Base-by-base conservation (phyloP, 257 asterid genomes). In the Plectranthus barbatus region DNA sequence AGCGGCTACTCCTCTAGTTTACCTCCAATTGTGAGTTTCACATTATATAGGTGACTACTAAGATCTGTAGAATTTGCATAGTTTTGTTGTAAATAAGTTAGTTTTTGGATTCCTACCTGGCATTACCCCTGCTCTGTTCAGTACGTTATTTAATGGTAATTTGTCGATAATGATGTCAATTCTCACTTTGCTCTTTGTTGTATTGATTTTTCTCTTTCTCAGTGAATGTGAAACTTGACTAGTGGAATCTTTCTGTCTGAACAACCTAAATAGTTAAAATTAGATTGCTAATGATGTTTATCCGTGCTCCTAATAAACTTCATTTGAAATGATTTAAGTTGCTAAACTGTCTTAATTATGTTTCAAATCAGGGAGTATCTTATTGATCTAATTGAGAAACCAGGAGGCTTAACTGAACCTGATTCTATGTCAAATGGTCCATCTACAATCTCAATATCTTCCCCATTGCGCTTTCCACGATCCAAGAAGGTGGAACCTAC, bases 361-460 rank as follows among this genome's bases (percentile, higher is more conserved):
- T 60, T 53, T 65, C 63, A 49, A 31, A 56, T 36, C 92, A 90
- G 97, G 94, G 97, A 90, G 72, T 85, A 74, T 78, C 79, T 86
- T 62, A 82, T 90, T 71, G 97, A 90, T 81, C 79, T 90, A 82
- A 64, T 87, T 60, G 85, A 78, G 69, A 76, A 76, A 63, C 97
- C 97, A 56, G 97, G 97, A 67, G 72, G 76, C 64, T 72, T 90
- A 58, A 75, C 76, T 29, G 92, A 81, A 68, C 97, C 97, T 5
- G 94, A 90, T 82, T 90, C 97, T 56, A 73, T 80, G 84, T 79
- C 85, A 68, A 90, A 90, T 71, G 97, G 97, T 62, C 94, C 94
- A 21, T 80, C 87, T 60, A 86, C 94, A 66, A 86, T 90, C 76
- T 77, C 88, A 64, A 81, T 90, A 64, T 77, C 84, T 73, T 90